A percentile compares a stretch with the other conserved stretches of the same genome.
Evolutionary conservation across 2,329 filamentous ascomycete species (phyloP).

Genomic region (Colletotrichum tamarilloi): DNA sequence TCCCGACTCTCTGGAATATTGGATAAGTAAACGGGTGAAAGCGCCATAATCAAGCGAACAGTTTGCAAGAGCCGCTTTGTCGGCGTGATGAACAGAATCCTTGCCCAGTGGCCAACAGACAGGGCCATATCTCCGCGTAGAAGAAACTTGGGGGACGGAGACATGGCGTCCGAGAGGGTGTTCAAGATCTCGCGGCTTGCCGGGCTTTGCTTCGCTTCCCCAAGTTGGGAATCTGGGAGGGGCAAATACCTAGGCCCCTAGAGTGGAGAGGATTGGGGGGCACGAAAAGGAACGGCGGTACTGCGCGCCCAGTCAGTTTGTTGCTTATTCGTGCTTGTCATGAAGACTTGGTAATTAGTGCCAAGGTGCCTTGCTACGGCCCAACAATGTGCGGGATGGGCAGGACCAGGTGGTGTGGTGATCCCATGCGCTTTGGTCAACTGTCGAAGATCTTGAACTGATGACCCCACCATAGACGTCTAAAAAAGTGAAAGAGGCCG

Average conservation of each 20-base stretch:
- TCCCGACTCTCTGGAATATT: background rate
- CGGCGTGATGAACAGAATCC: background rate
- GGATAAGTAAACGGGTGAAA: background rate
- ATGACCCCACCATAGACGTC: constrained; percentile 22
- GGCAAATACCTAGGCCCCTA: background rate
- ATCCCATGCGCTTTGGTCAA: constrained; percentile 24
- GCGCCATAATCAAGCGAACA: background rate
- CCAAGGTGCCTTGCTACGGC: background rate
- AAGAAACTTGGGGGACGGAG: background rate
- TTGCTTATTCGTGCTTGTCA: background rate
- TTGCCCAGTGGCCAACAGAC: background rate
- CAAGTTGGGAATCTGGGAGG: constrained; percentile 10
- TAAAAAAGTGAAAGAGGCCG: constrained; percentile 15
- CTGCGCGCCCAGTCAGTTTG: constrained; percentile 13
- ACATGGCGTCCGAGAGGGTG: background rate
- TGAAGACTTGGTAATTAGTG: constrained; percentile 5
- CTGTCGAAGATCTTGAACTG: constrained; percentile 20
- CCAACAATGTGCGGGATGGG: background rate
- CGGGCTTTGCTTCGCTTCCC: constrained; percentile 13
- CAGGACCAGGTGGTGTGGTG: constrained; percentile 18
- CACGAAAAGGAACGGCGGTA: background rate
- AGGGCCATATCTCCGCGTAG: background rate
- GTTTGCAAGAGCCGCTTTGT: background rate
- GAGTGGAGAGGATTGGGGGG: constrained; percentile 6
- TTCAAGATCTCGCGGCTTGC: background rate